Evolutionary conservation across 1,284 basidiomycete species (phyloP).

Genomic region (Tausonia pullulans): DNA sequence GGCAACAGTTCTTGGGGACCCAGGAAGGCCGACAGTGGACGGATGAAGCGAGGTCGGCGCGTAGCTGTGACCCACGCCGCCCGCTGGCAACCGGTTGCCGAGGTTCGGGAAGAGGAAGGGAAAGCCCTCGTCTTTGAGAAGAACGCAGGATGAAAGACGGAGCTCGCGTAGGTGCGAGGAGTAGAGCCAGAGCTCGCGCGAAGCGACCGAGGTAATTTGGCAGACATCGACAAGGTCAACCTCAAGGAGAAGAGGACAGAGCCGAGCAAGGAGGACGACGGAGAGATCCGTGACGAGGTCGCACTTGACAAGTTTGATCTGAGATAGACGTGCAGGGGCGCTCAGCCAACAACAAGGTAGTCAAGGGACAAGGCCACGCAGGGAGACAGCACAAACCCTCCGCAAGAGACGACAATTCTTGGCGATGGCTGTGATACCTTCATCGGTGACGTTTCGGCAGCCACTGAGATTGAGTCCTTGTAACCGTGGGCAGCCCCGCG

Average conservation of each 20-base stretch:
- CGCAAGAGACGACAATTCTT: slow-evolving; percentile 62
- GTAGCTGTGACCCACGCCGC: neutral
- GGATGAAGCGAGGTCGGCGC: slow-evolving; percentile 4
- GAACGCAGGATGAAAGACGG: slow-evolving; percentile 64
- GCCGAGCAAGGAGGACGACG: slow-evolving; percentile 63
- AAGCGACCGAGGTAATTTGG: slow-evolving; percentile 61
- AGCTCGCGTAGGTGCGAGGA: slow-evolving; percentile 81
- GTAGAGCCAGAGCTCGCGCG: slow-evolving; percentile 74
- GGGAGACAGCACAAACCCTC: slow-evolving; percentile 30
- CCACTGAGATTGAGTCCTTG: slow-evolving; percentile 88
- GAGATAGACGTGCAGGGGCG: slow-evolving; percentile 19
- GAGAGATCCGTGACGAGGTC: slow-evolving; percentile 67
- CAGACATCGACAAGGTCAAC: slow-evolving; percentile 82
- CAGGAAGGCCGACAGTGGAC: neutral
- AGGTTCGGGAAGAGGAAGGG: slow-evolving; percentile 47
- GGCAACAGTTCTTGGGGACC: too few species aligned
- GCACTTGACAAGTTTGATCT: slow-evolving; percentile 76
- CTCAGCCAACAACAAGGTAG: neutral
- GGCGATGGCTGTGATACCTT: slow-evolving; percentile 67
- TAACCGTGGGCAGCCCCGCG: slow-evolving; percentile 56
- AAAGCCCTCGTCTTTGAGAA: slow-evolving; percentile 76
- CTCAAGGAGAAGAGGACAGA: slow-evolving; percentile 81
- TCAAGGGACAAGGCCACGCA: neutral
- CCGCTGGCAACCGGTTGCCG: slow-evolving; percentile 1
- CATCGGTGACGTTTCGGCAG: slow-evolving; percentile 70